Base-by-base conservation (phyloP, 139 green algal genomes). In the Chlamydomonas sphaeroides region DNA sequence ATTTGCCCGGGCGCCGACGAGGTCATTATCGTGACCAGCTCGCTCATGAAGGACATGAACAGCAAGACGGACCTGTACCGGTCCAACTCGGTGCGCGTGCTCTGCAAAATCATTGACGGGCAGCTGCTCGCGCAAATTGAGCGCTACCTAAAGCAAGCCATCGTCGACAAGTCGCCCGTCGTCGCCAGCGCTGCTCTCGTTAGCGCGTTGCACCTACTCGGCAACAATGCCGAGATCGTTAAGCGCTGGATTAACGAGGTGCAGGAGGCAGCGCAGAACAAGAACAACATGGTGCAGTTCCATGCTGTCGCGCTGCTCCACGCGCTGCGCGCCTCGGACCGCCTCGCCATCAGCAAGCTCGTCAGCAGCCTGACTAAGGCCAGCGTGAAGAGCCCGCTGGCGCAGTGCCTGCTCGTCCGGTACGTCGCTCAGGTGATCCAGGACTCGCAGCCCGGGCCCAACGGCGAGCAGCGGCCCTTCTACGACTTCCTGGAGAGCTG, bases 11-110 rank as follows among this genome's bases (percentile, higher is more conserved):
- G 86, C 63, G 88, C 90, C 18, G 95, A 98, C 67, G 95, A 99
- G 90, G 97, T 99, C 72, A 99, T 99, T 86, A 99, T 99, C 83
- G 97, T 99, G 57, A 99, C 97, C 45, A 93, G 83, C 86, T 98
- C 93, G 38, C 90, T 99, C 3, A 99, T 99, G 97, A 99, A 99
- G 92, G 97, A 99, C 91, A 99, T 99, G 96, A 99, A 98, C 92
- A 94, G 85, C 88, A 96, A 94, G 67, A 95, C 91, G 32, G 97
- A 99, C 74, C 89, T 99, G 48, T 99, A 98, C 88, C 89, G 97
- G 21, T 81, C 94, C 65, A 99, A 99, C 85, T 95, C 97, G 33
- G 98, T 99, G 74, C 93, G 97, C 33, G 97, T 99, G 82, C 94
- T 99, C 25, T 98, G 96, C 88, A 93, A 93, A 66, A 99, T 99